phyloP scores from a whole-genome alignment of 1,139 yeast genomes.

The Wickerhamiella infanticola region DNA sequence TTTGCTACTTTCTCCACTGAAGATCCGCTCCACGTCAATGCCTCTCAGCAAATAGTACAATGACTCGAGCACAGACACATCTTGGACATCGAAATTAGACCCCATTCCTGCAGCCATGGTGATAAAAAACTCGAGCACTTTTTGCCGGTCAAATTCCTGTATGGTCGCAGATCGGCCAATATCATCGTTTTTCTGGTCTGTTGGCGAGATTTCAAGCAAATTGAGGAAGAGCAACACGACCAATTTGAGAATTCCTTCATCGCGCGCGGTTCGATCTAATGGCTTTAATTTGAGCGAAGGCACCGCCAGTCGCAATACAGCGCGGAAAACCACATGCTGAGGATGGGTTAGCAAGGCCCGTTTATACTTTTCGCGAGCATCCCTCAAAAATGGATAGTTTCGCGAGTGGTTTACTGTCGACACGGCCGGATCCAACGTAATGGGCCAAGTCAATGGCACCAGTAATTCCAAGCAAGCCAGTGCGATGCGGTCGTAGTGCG shows the following conservation, averaged over 20 bases:
- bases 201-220: constrained; percentile 46
- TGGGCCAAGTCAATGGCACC: constrained; percentile 80
- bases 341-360: constrained; percentile 44
- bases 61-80: constrained; percentile 52
- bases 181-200: constrained; percentile 43
- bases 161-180: constrained; percentile 48
- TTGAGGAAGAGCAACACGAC: constrained; percentile 66
- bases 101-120: constrained; percentile 56
- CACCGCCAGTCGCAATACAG: constrained; percentile 53
- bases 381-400: constrained; percentile 45
- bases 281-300: constrained; percentile 40
- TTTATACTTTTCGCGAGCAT: constrained; percentile 56
- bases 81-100: constrained; percentile 49
- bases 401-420: constrained; percentile 38
- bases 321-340: constrained; percentile 48
- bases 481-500: constrained; percentile 38
- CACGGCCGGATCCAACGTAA: constrained; percentile 36
- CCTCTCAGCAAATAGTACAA: constrained; percentile 49
- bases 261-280: constrained; percentile 50
- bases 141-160: constrained; percentile 42
- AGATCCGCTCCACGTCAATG: constrained; percentile 28
- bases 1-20: constrained; percentile 4
- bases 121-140: constrained; percentile 54
- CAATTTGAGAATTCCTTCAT: constrained; percentile 55
- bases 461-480: constrained; percentile 60